Evolutionary conservation across 768 basidiomycete species (phyloP).

Genomic region (Amanita rubescens): DNA sequence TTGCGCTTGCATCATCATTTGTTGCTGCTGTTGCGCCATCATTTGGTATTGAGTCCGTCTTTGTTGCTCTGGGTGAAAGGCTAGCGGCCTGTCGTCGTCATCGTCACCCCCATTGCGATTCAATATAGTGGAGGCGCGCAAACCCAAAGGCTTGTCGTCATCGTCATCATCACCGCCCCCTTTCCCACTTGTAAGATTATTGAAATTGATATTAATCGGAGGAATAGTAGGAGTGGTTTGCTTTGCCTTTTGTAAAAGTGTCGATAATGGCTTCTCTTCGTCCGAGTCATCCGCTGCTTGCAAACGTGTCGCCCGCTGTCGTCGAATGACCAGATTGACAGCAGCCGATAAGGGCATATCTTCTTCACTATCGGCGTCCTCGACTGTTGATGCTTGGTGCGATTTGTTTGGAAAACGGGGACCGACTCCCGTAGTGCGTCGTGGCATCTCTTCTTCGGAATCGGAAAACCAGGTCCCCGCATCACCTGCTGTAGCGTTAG

Average conservation of each 20-base stretch:
- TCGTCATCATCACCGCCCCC: conserved; percentile 45
- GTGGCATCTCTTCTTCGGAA: conserved; percentile 39
- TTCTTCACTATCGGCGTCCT: conserved; percentile 63
- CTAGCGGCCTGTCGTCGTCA: conserved; percentile 68
- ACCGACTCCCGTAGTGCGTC: conserved; percentile 53
- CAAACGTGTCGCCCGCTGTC: conserved; percentile 34
- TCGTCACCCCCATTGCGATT: conserved; percentile 33
- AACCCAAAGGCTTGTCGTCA: conserved; percentile 65
- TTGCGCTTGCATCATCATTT: conserved; percentile 72
- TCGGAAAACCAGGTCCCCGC: conserved; percentile 5
- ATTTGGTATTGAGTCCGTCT: conserved; percentile 63
- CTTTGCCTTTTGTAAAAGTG: conserved; percentile 42
- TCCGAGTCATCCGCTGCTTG: conserved; percentile 40
- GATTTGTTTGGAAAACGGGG: conserved; percentile 37
- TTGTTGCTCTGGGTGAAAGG: conserved; percentile 73
- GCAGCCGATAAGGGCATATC: conserved; percentile 71
- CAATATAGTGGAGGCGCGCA: conserved; percentile 43
- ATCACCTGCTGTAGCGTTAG: conserved; percentile 61
- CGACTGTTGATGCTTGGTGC: conserved; percentile 12
- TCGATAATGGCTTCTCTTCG: conserved; percentile 66
- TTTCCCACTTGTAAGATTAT: conserved; percentile 17
- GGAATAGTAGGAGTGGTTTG: conserved; percentile 31
- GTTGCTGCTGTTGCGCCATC: conserved; percentile 40
- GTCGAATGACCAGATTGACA: conserved; percentile 45
- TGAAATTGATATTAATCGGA: conserved; percentile 35